Conservation (phyloP, 148 eudicot genomes). For the Fagopyrum tataricum region DNA sequence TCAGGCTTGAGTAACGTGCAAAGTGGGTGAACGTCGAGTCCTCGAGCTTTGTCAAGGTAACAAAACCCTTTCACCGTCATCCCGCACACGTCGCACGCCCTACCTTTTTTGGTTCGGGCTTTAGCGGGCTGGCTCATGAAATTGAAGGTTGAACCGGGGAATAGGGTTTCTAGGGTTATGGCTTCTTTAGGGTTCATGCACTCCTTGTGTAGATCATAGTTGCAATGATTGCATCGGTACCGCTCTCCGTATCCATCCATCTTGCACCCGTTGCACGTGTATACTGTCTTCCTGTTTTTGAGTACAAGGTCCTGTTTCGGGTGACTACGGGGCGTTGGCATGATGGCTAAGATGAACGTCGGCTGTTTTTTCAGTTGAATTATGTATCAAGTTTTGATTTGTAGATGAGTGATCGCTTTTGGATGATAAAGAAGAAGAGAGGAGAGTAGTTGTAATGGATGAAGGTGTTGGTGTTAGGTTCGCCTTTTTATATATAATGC, state of each 20-base stretch:
- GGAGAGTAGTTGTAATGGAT: not conserved
- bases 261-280: not conserved
- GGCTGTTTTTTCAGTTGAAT: too few relatives aligned
- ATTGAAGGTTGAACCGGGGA: not conserved
- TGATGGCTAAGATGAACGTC: too few relatives aligned
- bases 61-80: conserved; percentile 12
- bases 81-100: conserved; percentile 19
- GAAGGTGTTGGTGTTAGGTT: not conserved
- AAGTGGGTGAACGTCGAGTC: conserved; percentile 16
- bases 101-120: not conserved
- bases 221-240: not conserved
- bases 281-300: not conserved
- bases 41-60: conserved; percentile 12
- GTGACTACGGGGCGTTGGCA: not conserved
- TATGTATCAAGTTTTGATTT: too few relatives aligned
- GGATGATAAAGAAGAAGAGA: not conserved
- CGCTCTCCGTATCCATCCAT: not conserved
- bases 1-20: conserved; percentile 15
- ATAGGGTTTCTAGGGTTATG: not conserved
- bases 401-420: too few relatives aligned
- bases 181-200: not conserved
- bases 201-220: not conserved
- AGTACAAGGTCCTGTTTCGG: not conserved
- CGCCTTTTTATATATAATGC: not conserved
- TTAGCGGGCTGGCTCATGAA: not conserved